phyloP scores from a whole-genome alignment of 2,329 filamentous ascomycete genomes.

The Pseudogymnoascus sp. region DNA sequence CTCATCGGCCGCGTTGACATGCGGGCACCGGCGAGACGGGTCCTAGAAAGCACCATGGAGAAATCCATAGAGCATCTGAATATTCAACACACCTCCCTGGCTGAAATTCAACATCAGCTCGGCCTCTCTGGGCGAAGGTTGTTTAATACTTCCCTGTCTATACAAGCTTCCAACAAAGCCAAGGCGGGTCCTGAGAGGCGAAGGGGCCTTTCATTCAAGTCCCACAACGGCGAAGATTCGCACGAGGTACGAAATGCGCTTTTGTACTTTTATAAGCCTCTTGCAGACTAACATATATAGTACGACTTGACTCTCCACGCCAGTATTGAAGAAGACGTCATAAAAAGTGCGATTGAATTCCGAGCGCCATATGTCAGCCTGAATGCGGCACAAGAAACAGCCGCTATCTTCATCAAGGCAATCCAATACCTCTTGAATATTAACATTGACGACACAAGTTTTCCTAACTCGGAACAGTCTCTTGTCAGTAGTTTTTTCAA shows the following conservation, averaged over 20 bases:
- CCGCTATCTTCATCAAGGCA: neutral
- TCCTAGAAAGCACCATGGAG: slow-evolving; percentile 9
- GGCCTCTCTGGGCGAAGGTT: slow-evolving; percentile 14
- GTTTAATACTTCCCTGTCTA: slow-evolving; percentile 23
- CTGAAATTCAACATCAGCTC: slow-evolving; percentile 31
- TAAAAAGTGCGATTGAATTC: neutral
- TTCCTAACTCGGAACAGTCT: neutral
- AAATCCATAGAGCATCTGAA: slow-evolving; percentile 27
- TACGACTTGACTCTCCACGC: slow-evolving; percentile 10
- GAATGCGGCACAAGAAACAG: neutral
- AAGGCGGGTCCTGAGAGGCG: neutral
- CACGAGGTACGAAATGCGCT: neutral
- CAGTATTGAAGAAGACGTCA: neutral
- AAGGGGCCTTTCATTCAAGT: neutral
- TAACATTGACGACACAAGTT: neutral
- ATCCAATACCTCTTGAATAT: neutral
- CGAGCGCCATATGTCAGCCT: neutral
- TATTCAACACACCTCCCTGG: slow-evolving; percentile 35
- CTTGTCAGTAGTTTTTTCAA: neutral
- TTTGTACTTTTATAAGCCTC: neutral
- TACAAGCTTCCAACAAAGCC: slow-evolving; percentile 1
- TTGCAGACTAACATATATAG: slow-evolving; percentile 2
- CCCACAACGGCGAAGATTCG: slow-evolving; percentile 2
- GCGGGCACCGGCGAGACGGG: neutral
- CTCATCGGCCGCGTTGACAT: slow-evolving; percentile 25